Evolutionary conservation across 2,329 filamentous ascomycete species (phyloP), one percentile per base, ranked within the genome.

Genomic region (Arthrobotrys entomopaga): DNA sequence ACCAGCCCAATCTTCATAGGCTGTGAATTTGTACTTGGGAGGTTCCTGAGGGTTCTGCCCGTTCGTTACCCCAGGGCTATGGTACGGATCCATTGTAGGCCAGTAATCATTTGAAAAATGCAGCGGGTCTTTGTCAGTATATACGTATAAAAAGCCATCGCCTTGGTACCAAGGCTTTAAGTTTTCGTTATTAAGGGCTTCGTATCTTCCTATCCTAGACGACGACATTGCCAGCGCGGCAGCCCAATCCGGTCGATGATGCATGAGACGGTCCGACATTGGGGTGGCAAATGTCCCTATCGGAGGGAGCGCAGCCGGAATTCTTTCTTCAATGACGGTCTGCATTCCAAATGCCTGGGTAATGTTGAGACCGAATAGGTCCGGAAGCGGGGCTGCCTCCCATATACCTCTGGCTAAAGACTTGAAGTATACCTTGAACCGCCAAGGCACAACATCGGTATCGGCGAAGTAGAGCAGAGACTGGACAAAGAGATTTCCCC

Each of bases 1-100:
- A 19, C 75, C 75, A 8, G 75, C 75, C 75, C 75, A 76, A 52
- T 76, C 65, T 20, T 56, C 61, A 20, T 76, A 65, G 5, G 70
- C 75, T 34, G 57, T 75, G 13, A 61, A 69, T 43, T 74, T 69
- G 49, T 76, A 76, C 38, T 20, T 24, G 11, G 69, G 63, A 10
- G 61, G 50, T 1, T 38, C 38, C 38, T 76, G 75, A 5, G 42
- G 29, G 43, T 75, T 76, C 38, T 76, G 75, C 4, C 75, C 75
- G 22, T 73, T 74, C 5, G 75, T 76, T 13, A 76, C 75, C 11
- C 75, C 75, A 19, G 75, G 75, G 20, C 70, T 70, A 46, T 76
- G 75, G 54, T 70, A 76, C 3, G 75, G 75, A 49, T 76, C 75
- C 75, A 76, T 76, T 5, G 75, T 76, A 24, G 75, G 69, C 65